These are phyloP conservation scores for Phytopythium delawarense DNA, from an alignment of 352 stramenopile genomes.

Conservation along the genomic window DNA sequence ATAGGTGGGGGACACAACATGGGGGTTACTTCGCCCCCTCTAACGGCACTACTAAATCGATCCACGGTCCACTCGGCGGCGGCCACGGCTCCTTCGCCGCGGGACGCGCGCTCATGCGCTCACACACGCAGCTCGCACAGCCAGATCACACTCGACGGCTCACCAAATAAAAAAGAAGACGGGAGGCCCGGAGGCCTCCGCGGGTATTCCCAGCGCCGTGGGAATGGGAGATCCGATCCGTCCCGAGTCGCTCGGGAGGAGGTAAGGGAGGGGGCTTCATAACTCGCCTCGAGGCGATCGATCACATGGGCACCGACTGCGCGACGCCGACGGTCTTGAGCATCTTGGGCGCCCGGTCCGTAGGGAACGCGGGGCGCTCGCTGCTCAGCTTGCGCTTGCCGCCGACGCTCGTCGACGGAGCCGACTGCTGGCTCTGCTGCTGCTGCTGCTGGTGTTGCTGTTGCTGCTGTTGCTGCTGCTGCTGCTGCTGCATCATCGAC, in stretches of 20 bases:
- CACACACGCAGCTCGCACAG: neutral
- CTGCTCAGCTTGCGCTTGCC: constrained; percentile 52
- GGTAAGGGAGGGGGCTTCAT: neutral
- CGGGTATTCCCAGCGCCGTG: constrained; percentile 7
- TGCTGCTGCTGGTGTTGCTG: constrained; percentile 1
- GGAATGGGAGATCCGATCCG: constrained; percentile 7
- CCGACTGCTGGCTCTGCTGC: constrained; percentile 6
- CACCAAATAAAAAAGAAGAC: constrained; percentile 7
- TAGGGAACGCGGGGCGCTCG: constrained; percentile 29
- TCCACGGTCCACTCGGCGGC: constrained; percentile 2
- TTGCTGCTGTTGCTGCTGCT: constrained; percentile 13
- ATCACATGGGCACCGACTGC: constrained; percentile 36
- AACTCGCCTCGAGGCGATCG: constrained; percentile 1
- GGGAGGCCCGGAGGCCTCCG: neutral
- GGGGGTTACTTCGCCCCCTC: constrained; percentile 2
- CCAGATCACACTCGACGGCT: constrained; percentile 3
- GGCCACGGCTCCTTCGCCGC: neutral
- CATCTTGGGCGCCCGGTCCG: constrained; percentile 30
- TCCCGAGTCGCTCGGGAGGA: constrained; percentile 2
- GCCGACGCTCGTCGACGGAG: constrained; percentile 18
- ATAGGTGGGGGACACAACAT: constrained; percentile 1
- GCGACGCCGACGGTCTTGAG: constrained; percentile 35
- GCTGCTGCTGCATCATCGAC: constrained; percentile 25
- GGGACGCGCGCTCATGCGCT: neutral
- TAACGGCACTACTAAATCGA: constrained; percentile 1